Evolutionary conservation across 345 rosid species (phyloP), one percentile per base, ranked within the genome.

Genomic region (Erodium maritimum): DNA sequence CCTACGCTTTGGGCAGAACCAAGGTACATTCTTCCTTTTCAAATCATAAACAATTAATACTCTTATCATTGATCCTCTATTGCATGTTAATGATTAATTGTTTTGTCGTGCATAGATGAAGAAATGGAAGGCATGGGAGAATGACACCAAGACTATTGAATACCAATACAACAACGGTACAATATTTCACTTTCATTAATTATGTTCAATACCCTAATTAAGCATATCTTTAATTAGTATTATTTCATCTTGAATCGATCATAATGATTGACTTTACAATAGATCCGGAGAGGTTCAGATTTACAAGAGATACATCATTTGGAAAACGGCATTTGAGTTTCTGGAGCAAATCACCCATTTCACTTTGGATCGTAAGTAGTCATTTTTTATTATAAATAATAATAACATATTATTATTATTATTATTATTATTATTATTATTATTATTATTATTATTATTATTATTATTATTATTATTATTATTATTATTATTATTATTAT

Each of bases 241-340:
- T 12, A 37, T 37, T 37, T 11, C 1, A 37, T 25, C 13, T 37
- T 37, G 46, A 37, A 6, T 4, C 10, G 46, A 25, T 25, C 46
- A 37, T 37, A 12, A 37, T 37, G 10, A 1, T 37, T 37, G 33
- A 25, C 14, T 37, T 37, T 11, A 37, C 10, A 70, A 48, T 67
- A 94, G 99, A 94, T 75, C 99, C 99, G 5, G 93, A 90, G 74
- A 87, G 95, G 73, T 94, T 94, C 72, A 75, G 99, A 57, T 93
- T 73, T 75, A 78, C 99, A 64, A 93, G 96, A 65, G 96, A 93
- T 46, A 93, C 99, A 29, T 84, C 99, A 2, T 94, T 94, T 42
- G 99, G 99, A 48, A 76, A 81, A 19, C 77, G 99, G 61, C 99
- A 94, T 61, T 51, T 94, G 67, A 80, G 66, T 54, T 24, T 76